Base-by-base conservation (phyloP, 2,329 filamentous ascomycete genomes). In the Ophiostoma ips region DNA sequence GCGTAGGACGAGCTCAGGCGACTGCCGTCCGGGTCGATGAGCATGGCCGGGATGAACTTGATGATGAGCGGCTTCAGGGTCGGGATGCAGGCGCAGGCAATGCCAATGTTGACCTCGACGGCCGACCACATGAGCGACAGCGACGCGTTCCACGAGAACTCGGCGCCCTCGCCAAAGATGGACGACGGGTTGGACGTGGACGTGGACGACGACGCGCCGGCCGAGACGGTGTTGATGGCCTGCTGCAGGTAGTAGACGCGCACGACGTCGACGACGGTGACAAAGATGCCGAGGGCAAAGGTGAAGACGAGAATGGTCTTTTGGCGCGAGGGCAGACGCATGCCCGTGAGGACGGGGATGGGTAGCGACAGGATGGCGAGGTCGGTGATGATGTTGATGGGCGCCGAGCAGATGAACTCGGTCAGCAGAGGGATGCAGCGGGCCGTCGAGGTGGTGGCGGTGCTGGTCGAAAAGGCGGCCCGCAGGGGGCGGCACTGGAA, bases 41-140 rank as follows among this genome's bases (percentile, higher is more conserved):
- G 61, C 67, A 79, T 75, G 18, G 68, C 64, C 2, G 76, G 76
- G n/a, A 79, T 64, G 48, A 79, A 70, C 52, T 72, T 72, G 56
- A 85, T 77, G 50, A 90, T 80, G 7, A 96, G 70, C 1, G 90
- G 89, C 62, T 95, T 95, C 54, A 95, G 68, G 0, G 84, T 90
- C 9, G 90, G 90, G n/a, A 95, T 84, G 59, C 88, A 95, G 38
- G 84, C 89, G 61, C 87, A 94, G 55, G 88, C 83, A 58, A 95
- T 88, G 16, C 87, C 89, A 1, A 94, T 72, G 56, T 94, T 92
- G 60, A 95, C 87, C 64, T 95, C 89, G 49, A 95, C 80, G 12
- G 83, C 84, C 15, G 85, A 90, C 90, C 89, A 96, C 85, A 95
- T 90, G 61, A 94, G 83, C 0, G 87, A 86, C 5, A 88, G 68